Conservation (phyloP, 352 stramenopile genomes). For the Phytophthora meadii region DNA sequence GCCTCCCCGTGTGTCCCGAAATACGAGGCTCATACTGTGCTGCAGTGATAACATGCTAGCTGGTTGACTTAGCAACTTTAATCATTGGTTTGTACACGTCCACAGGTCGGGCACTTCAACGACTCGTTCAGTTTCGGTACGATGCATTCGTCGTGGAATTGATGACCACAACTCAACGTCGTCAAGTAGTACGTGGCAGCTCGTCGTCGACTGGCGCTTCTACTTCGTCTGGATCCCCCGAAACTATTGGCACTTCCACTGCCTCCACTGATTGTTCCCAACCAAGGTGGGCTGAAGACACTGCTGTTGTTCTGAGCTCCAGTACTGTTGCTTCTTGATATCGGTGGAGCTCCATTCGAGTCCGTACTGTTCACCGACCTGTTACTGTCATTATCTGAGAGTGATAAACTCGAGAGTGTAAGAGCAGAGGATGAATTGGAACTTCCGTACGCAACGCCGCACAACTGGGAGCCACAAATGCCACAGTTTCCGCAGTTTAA, state of each 20-base stretch:
- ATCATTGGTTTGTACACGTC: constrained; percentile 36
- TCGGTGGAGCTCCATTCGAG: not conserved
- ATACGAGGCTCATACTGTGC: constrained; percentile 33
- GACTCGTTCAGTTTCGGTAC: constrained; percentile 79
- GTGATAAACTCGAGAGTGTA: constrained; percentile 21
- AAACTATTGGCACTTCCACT: constrained; percentile 26
- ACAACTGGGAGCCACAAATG: constrained; percentile 54
- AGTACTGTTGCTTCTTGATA: constrained; percentile 24
- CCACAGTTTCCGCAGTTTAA: constrained; percentile 31
- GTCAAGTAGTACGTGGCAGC: constrained; percentile 66
- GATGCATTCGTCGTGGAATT: constrained; percentile 89
- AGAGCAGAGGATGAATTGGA: constrained; percentile 23
- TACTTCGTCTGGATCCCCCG: constrained; percentile 12
- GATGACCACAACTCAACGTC: constrained; percentile 75
- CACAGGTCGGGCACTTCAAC: constrained; percentile 71
- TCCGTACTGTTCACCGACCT: constrained; percentile 8
- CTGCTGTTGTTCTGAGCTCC: constrained; percentile 9
- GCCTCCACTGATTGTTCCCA: constrained; percentile 22
- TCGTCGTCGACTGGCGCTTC: constrained; percentile 31
- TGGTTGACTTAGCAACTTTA: constrained; percentile 19
- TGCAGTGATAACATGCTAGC: constrained; percentile 6
- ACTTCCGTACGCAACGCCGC: constrained; percentile 53
- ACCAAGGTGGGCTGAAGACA: constrained; percentile 25
- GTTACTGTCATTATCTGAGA: constrained; percentile 43
- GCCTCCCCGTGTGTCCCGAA: constrained; percentile 20